A percentile compares a stretch with the other conserved stretches of the same genome.
These are phyloP conservation scores for Monilinia vaccinii-corymbosi DNA, from an alignment of 2,329 filamentous ascomycete species.

Conservation along the genomic window DNA sequence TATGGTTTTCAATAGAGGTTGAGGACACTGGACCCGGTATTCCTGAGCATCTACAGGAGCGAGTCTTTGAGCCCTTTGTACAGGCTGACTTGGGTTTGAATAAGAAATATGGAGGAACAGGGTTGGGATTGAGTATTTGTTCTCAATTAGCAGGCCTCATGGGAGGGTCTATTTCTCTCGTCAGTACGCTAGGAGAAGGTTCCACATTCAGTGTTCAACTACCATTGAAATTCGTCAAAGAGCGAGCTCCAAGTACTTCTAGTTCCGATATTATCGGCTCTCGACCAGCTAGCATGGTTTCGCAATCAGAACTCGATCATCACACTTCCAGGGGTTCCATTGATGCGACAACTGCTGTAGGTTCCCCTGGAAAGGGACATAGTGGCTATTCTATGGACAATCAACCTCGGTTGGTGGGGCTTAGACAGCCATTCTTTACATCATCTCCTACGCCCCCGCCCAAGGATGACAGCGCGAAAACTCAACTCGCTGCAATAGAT, in stretches of 20 bases:
- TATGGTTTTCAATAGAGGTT: slow-evolving; percentile 79
- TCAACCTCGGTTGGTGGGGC: slow-evolving; percentile 70
- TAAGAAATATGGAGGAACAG: slow-evolving; percentile 85
- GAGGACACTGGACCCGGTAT: slow-evolving; percentile 85
- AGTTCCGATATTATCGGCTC: slow-evolving; percentile 26
- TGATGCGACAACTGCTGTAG: background rate
- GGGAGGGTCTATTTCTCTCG: slow-evolving; percentile 65
- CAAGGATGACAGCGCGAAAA: slow-evolving; percentile 33
- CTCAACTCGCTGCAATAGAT: slow-evolving; percentile 57
- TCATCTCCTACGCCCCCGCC: slow-evolving; percentile 14
- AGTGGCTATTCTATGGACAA: slow-evolving; percentile 46
- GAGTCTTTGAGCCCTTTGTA: slow-evolving; percentile 89
- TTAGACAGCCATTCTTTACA: slow-evolving; percentile 73
- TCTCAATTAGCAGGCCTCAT: slow-evolving; percentile 77
- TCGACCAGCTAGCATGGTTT: slow-evolving; percentile 18
- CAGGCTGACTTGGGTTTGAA: slow-evolving; percentile 85
- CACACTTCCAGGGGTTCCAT: slow-evolving; percentile 5
- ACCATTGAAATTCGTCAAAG: slow-evolving; percentile 47
- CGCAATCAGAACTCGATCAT: slow-evolving; percentile 4
- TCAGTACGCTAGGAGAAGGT: slow-evolving; percentile 63
- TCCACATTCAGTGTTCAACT: slow-evolving; percentile 78
- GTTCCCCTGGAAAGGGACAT: slow-evolving; percentile 17
- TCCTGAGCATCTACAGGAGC: slow-evolving; percentile 63
- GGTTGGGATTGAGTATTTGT: slow-evolving; percentile 81
- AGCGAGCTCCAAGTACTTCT: slow-evolving; percentile 16